Percentiles rank a stretch among this genome's conserved stretches.
These are phyloP conservation scores for Fusarium neocosmosporiellum DNA, from an alignment of 2,329 filamentous ascomycete genomes.

Conservation along the genomic window DNA sequence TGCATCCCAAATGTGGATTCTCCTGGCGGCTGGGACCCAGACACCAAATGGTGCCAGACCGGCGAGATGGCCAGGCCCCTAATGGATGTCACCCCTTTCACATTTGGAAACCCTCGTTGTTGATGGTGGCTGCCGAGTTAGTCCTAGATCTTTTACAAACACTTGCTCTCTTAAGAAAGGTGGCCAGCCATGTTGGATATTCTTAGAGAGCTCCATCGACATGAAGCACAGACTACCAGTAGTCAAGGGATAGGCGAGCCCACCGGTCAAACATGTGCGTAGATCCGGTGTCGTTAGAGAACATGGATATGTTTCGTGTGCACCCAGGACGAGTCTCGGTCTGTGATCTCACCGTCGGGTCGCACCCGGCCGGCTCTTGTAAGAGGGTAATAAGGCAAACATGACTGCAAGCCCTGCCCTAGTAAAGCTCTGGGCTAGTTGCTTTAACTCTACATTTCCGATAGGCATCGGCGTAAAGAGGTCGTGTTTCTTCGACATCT, in stretches of 20 bases:
- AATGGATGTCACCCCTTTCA: constrained; percentile 23
- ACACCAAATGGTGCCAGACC: constrained; percentile 4
- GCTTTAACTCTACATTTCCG: not conserved
- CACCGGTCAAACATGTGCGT: not conserved
- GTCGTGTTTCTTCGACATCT: not conserved
- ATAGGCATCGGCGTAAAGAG: not conserved
- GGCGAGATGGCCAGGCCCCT: not conserved
- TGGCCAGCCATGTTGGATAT: not conserved
- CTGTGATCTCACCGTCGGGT: not conserved
- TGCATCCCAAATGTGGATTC: constrained; percentile 33
- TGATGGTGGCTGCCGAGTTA: not conserved
- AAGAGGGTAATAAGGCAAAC: not conserved
- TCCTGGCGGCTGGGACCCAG: constrained; percentile 9
- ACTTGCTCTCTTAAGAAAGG: not conserved
- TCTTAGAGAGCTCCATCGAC: not conserved
- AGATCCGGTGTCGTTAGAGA: not conserved
- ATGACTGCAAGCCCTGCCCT: not conserved
- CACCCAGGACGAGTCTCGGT: not conserved
- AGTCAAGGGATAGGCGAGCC: not conserved
- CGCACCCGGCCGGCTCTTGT: not conserved
- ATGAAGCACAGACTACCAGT: not conserved
- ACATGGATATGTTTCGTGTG: not conserved
- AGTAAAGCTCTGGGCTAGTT: not conserved
- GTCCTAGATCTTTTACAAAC: not conserved
- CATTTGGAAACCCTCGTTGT: constrained; percentile 9